These are phyloP conservation scores for Alternaria alternata DNA, from an alignment of 2,329 filamentous ascomycete genomes.

Conservation along the genomic window DNA sequence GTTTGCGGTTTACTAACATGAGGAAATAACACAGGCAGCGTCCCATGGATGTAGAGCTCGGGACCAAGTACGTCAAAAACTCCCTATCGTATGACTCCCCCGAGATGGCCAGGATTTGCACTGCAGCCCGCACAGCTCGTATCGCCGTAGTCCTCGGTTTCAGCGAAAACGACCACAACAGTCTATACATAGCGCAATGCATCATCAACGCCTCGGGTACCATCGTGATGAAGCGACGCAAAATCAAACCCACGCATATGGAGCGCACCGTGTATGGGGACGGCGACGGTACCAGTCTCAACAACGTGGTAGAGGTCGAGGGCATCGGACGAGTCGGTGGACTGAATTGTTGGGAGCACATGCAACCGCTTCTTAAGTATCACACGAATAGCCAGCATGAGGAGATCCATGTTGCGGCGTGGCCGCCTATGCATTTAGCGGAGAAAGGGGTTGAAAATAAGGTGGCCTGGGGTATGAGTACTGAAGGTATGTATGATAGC, in stretches of 20 bases:
- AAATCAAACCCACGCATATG: slow-evolving; percentile 56
- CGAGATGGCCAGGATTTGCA: slow-evolving; percentile 56
- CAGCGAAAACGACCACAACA: slow-evolving; percentile 46
- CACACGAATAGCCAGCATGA: slow-evolving; percentile 52
- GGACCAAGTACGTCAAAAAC: slow-evolving; percentile 55
- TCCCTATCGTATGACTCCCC: slow-evolving; percentile 52
- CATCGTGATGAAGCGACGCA: slow-evolving; percentile 50
- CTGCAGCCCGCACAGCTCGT: slow-evolving; percentile 40
- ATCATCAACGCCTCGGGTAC: slow-evolving; percentile 46
- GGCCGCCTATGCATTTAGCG: slow-evolving; percentile 43
- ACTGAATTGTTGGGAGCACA: slow-evolving; percentile 52
- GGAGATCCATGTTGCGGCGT: slow-evolving; percentile 52
- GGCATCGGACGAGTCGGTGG: background rate
- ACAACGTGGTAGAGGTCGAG: slow-evolving; percentile 42
- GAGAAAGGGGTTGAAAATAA: background rate
- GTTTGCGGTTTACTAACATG: background rate
- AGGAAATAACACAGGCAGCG: slow-evolving; percentile 42
- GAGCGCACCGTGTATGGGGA: slow-evolving; percentile 55
- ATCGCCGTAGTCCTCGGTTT: slow-evolving; percentile 53
- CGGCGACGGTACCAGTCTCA: slow-evolving; percentile 43
- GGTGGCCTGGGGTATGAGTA: background rate
- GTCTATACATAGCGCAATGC: slow-evolving; percentile 54
- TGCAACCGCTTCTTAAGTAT: slow-evolving; percentile 54
- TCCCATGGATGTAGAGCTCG: slow-evolving; percentile 53
- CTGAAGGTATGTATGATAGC: background rate